Evolutionary conservation across 2,329 filamentous ascomycete genomes (phyloP).

Genomic region (Macrophomina pseudophaseolina): DNA sequence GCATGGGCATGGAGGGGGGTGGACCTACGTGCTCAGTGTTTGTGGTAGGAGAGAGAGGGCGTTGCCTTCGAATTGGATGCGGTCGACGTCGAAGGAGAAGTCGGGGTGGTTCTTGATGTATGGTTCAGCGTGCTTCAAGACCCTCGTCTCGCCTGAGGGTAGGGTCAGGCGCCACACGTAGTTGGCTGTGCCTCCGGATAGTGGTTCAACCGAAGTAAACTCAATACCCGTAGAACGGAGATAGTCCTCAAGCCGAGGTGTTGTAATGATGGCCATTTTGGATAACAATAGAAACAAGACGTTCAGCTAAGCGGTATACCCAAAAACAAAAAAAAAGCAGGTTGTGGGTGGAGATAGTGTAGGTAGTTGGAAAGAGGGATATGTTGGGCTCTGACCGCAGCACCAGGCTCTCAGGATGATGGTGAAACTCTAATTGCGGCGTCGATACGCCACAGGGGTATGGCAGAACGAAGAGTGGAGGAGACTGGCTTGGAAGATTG

Average conservation of each 20-base stretch:
- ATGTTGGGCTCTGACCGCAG: no score
- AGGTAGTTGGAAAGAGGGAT: no score
- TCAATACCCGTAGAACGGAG: neutral
- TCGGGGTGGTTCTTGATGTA: slow-evolving; percentile 34
- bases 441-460: no score
- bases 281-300: neutral
- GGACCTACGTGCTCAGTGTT: neutral
- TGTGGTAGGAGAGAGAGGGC: slow-evolving; percentile 22
- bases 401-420: no score
- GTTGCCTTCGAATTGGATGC: slow-evolving; percentile 44
- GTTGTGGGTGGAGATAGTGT: no score
- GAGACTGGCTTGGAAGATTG: no score
- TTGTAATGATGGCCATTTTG: slow-evolving; percentile 13
- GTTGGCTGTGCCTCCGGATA: slow-evolving; percentile 44
- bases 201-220: slow-evolving; percentile 29
- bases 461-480: neutral
- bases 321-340: no score
- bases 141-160: slow-evolving; percentile 26
- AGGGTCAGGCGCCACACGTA: slow-evolving; percentile 40
- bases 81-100: slow-evolving; percentile 36
- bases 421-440: no score
- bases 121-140: slow-evolving; percentile 45
- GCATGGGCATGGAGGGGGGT: no score
- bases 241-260: neutral
- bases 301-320: no score